A percentile compares a stretch with the other conserved stretches of the same genome.
Evolutionary conservation across 1,284 basidiomycete genomes (phyloP).

Genomic region (Microbotryum violaceum): DNA sequence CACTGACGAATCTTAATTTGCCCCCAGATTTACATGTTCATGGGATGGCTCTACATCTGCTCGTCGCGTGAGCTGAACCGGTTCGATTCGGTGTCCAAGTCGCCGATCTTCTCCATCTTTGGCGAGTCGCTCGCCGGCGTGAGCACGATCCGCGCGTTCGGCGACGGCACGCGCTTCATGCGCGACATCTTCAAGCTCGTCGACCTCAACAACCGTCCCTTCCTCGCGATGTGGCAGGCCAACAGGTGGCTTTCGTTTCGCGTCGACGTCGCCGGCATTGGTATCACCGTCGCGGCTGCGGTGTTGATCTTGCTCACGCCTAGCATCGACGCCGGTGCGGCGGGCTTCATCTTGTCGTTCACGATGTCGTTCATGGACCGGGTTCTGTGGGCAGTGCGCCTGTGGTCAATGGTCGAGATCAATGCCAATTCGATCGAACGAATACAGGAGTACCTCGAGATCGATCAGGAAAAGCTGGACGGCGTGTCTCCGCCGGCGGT

Average conservation of each 20-base stretch:
- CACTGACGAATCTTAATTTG: slow-evolving; percentile 1
- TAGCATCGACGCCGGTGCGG: slow-evolving; percentile 41
- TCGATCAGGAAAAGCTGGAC: slow-evolving; percentile 46
- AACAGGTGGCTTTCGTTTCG: slow-evolving; percentile 46
- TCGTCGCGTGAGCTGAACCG: slow-evolving; percentile 46
- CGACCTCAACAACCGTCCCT: slow-evolving; percentile 45
- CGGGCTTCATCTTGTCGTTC: slow-evolving; percentile 34
- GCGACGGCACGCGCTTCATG: slow-evolving; percentile 46
- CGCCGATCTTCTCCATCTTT: slow-evolving; percentile 41
- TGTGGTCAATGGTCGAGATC: slow-evolving; percentile 45
- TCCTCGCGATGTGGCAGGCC: slow-evolving; percentile 41
- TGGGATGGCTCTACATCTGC: slow-evolving; percentile 45
- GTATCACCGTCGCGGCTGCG: slow-evolving; percentile 45
- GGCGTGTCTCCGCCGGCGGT: slow-evolving; percentile 46
- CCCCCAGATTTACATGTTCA: slow-evolving; percentile 39
- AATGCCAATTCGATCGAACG: slow-evolving; percentile 48
- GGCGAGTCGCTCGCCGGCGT: slow-evolving; percentile 44
- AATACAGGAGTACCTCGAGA: slow-evolving; percentile 45
- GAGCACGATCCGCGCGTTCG: slow-evolving; percentile 48
- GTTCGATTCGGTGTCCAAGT: slow-evolving; percentile 36
- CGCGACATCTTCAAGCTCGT: slow-evolving; percentile 43
- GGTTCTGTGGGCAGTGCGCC: slow-evolving; percentile 46
- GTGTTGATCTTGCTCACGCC: slow-evolving; percentile 43
- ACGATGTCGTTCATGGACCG: slow-evolving; percentile 44
- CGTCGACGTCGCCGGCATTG: slow-evolving; percentile 44